Evolutionary conservation across 225 moss, liverwort and hornwort species (phyloP).

Genomic region (Marchantia paleacea): DNA sequence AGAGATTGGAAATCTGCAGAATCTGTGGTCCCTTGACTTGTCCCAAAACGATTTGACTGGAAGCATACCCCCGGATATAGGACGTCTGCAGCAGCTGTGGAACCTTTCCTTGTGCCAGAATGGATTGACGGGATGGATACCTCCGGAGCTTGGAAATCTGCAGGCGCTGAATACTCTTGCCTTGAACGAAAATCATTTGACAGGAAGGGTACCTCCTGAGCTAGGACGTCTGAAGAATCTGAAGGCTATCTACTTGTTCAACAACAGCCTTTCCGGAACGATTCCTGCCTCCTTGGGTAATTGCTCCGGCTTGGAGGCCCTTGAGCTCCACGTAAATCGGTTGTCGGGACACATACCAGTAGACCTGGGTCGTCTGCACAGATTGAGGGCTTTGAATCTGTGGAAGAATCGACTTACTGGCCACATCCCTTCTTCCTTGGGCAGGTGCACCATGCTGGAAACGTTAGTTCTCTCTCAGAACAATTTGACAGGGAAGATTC

Average conservation of each 20-base stretch:
- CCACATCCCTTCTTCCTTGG: constrained; percentile 33
- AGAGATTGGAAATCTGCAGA: neutral
- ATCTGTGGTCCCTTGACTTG: constrained; percentile 9
- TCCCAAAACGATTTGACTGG: constrained; percentile 2
- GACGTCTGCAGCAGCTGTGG: too few relatives aligned
- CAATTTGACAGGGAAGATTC: constrained; percentile 28
- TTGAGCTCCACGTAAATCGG: constrained; percentile 24
- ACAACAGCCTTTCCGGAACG: constrained; percentile 19
- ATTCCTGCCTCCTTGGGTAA: constrained; percentile 30
- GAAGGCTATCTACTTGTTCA: constrained; percentile 14
- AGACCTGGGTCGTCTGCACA: constrained; percentile 14
- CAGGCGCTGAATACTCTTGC: neutral
- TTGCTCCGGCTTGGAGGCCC: constrained; percentile 1
- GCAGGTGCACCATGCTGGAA: constrained; percentile 29
- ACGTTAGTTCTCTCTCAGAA: constrained; percentile 29
- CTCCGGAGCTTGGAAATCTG: neutral
- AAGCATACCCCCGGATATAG: too few relatives aligned
- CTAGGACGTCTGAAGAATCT: neutral
- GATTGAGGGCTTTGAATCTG: constrained; percentile 10
- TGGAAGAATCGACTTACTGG: constrained; percentile 24
- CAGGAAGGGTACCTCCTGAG: neutral
- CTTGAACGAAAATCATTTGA: neutral
- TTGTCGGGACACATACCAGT: constrained; percentile 26
- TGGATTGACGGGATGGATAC: neutral
- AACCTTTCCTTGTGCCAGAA: too few relatives aligned